Evolutionary conservation across 257 asterid species (phyloP).

Genomic region (Striga asiatica): DNA sequence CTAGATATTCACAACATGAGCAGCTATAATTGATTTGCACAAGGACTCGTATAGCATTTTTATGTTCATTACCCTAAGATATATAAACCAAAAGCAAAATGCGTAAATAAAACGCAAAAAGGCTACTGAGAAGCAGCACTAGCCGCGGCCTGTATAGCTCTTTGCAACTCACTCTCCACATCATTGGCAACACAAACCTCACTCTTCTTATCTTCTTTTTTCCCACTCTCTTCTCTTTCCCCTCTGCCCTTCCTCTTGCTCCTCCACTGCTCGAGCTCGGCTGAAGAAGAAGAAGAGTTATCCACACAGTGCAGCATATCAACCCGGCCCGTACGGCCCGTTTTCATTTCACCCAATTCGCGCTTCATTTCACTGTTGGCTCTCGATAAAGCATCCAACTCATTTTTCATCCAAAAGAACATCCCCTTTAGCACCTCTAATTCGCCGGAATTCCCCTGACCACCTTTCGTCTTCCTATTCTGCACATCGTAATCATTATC

Average conservation of each 20-base stretch:
- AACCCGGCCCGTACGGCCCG: slow-evolving; percentile 19
- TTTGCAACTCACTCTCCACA: slow-evolving; percentile 80
- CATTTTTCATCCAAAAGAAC: slow-evolving; percentile 72
- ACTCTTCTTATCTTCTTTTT: slow-evolving; percentile 42
- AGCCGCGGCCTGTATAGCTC: slow-evolving; percentile 66
- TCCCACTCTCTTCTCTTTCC: slow-evolving; percentile 20
- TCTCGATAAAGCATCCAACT: slow-evolving; percentile 45
- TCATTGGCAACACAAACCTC: slow-evolving; percentile 25
- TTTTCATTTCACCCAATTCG: slow-evolving; percentile 45
- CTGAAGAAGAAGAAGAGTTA: too few relatives aligned
- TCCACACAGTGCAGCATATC: too few relatives aligned
- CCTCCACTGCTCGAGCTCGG: slow-evolving; percentile 58
- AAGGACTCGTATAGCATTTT: too few relatives aligned
- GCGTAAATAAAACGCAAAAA: slow-evolving; percentile 10
- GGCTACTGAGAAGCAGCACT: slow-evolving; percentile 34
- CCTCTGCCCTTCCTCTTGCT: slow-evolving; percentile 36
- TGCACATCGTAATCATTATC: neutral
- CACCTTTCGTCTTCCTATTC: slow-evolving; percentile 20
- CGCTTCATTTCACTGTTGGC: slow-evolving; percentile 56
- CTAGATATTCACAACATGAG: too few relatives aligned
- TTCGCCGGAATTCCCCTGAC: slow-evolving; percentile 22
- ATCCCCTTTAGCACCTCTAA: slow-evolving; percentile 44
- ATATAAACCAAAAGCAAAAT: too few relatives aligned
- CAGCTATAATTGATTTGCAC: too few relatives aligned
- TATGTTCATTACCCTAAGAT: too few relatives aligned